Percentiles rank a stretch among this genome's conserved stretches.
Conservation (phyloP, 139 green algal genomes). For the Picochlorum sp. region DNA sequence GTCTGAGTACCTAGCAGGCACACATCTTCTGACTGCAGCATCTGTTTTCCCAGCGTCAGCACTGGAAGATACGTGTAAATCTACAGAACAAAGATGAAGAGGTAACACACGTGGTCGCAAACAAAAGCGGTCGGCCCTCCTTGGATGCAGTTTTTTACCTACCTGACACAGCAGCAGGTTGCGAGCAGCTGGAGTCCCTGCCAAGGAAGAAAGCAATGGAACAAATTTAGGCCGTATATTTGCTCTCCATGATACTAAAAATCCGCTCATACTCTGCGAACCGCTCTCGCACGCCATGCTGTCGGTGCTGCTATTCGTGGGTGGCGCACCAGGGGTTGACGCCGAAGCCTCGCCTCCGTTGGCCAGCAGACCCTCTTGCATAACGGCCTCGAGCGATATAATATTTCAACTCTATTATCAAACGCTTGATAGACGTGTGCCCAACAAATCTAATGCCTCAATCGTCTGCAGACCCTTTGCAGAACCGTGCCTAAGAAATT, state of each 20-base stretch:
- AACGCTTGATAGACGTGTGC: too few species aligned
- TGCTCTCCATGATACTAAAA: background rate
- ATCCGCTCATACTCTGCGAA: background rate
- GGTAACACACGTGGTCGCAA: conserved; percentile 6
- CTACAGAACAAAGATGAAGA: conserved; percentile 14
- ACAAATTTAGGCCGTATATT: conserved; percentile 2
- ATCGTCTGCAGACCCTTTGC: too few species aligned
- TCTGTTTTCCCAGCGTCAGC: conserved; percentile 18
- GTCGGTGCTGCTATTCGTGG: background rate
- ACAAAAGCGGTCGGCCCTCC: background rate
- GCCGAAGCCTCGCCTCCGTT: background rate
- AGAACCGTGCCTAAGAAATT: too few species aligned
- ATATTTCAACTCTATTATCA: too few species aligned
- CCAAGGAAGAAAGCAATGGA: background rate
- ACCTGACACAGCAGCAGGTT: conserved; percentile 1
- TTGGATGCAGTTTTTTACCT: background rate
- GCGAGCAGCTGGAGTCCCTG: background rate
- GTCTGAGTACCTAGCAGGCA: conserved; percentile 17
- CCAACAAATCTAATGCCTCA: too few species aligned
- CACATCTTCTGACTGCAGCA: conserved; percentile 23
- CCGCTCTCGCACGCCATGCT: too few species aligned
- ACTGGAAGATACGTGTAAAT: conserved; percentile 31
- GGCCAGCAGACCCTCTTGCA: background rate
- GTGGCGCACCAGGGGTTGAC: conserved; percentile 1
- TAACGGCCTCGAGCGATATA: background rate